These are phyloP conservation scores for Curvularia lunata DNA, from an alignment of 2,329 filamentous ascomycete genomes.

Conservation along the genomic window DNA sequence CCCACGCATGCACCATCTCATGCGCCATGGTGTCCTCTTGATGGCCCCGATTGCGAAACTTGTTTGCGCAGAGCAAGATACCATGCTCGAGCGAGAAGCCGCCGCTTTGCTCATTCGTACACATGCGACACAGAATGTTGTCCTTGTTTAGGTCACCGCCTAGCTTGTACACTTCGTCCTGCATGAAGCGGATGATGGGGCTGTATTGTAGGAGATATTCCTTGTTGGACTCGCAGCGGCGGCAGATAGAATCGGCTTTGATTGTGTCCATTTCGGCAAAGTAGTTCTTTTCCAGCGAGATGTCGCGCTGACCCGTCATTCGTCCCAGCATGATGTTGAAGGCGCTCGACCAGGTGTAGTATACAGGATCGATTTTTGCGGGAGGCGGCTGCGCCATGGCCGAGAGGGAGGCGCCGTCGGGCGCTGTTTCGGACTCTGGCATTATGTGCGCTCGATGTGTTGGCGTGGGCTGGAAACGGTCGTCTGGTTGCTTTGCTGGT, in stretches of 20 bases:
- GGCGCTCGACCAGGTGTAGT: conserved; percentile 77
- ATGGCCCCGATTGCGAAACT: conserved; percentile 78
- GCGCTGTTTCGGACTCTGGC: conserved; percentile 35
- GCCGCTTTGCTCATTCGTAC: conserved; percentile 73
- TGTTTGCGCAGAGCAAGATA: conserved; percentile 91
- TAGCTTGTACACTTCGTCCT: conserved; percentile 77
- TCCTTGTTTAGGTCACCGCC: conserved; percentile 74
- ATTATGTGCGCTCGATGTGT: conserved; percentile 18
- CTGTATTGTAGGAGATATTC: conserved; percentile 84
- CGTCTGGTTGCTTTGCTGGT: conserved; percentile 2
- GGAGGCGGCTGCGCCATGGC: conserved; percentile 28
- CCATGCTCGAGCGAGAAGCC: conserved; percentile 88
- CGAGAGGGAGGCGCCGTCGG: conserved; percentile 37
- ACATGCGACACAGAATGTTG: conserved; percentile 85
- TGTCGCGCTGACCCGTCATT: conserved; percentile 41
- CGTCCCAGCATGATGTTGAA: conserved; percentile 80
- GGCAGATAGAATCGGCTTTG: conserved; percentile 79
- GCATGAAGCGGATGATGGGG: conserved; percentile 86
- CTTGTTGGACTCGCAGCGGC: conserved; percentile 78
- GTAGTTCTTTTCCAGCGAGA: conserved; percentile 62
- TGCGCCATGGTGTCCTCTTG: conserved; percentile 94
- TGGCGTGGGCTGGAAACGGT: not conserved
- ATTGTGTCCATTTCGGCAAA: conserved; percentile 75
- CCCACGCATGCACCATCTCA: conserved; percentile 98
- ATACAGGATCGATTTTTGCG: conserved; percentile 44